A percentile compares a stretch with the other conserved stretches of the same genome.
Conservation (phyloP, 306 rosid species). For the Cucurbita argyrosperma region DNA sequence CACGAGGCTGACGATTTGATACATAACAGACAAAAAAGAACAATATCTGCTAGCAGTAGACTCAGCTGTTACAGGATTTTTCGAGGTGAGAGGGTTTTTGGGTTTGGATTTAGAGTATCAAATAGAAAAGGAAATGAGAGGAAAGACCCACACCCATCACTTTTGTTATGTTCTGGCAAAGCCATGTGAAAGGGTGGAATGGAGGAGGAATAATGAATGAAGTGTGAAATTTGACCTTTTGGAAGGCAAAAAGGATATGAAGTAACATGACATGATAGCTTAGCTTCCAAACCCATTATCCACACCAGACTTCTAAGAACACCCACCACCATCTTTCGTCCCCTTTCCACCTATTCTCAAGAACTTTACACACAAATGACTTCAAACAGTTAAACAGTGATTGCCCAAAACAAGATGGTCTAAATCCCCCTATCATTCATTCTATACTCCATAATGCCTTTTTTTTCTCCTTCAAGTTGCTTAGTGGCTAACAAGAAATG, state of each 20-base stretch:
- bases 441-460: background rate
- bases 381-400: background rate
- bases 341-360: background rate
- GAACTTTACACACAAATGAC: background rate
- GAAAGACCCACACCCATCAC: background rate
- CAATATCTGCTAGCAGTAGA: too few relatives aligned
- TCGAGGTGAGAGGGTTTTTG: background rate
- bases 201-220: background rate
- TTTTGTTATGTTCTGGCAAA: background rate
- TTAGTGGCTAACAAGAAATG: background rate
- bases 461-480: background rate
- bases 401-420: background rate
- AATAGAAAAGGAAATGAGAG: background rate
- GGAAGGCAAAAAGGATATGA: conserved; percentile 1
- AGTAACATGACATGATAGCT: conserved; percentile 3
- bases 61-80: too few relatives aligned
- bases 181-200: background rate
- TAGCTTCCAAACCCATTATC: background rate
- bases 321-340: background rate
- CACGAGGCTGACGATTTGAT: too few relatives aligned
- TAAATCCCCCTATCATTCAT: background rate
- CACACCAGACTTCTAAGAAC: background rate
- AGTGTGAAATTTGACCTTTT: background rate
- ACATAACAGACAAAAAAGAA: too few relatives aligned
- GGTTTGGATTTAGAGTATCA: background rate